Evolutionary conservation across 257 asterid species (phyloP).

Genomic region (Verbascum thapsus): DNA sequence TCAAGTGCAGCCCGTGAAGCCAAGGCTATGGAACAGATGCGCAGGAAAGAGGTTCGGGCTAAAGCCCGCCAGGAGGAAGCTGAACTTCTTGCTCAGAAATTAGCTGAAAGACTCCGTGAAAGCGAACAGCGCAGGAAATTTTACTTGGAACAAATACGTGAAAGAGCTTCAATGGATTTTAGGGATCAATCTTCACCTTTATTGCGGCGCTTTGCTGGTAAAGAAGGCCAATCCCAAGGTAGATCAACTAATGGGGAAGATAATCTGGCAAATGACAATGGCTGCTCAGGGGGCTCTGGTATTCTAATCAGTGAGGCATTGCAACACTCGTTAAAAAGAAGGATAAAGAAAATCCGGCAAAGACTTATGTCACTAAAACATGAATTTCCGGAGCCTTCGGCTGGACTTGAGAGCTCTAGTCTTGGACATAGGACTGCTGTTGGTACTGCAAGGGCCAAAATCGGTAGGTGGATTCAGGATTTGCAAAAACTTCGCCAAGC

Average conservation of each 20-base stretch:
- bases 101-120: slow-evolving; percentile 93
- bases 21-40: slow-evolving; percentile 85
- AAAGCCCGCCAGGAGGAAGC: slow-evolving; percentile 98
- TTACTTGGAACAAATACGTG: slow-evolving; percentile 96
- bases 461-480: slow-evolving; percentile 93
- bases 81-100: slow-evolving; percentile 93
- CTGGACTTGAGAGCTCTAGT: slow-evolving; percentile 73
- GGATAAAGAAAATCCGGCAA: slow-evolving; percentile 85
- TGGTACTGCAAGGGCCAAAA: slow-evolving; percentile 87
- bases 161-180: slow-evolving; percentile 97
- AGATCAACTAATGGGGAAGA: slow-evolving; percentile 66
- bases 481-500: slow-evolving; percentile 96
- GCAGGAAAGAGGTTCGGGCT: slow-evolving; percentile 91
- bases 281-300: slow-evolving; percentile 46
- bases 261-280: slow-evolving; percentile 48
- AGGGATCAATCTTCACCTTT: slow-evolving; percentile 98
- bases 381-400: slow-evolving; percentile 84
- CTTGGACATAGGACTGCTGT: slow-evolving; percentile 83
- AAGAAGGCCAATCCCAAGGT: slow-evolving; percentile 74
- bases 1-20: slow-evolving; percentile 99
- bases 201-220: slow-evolving; percentile 69
- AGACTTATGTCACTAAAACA: slow-evolving; percentile 91
- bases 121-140: slow-evolving; percentile 91
- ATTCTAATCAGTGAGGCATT: slow-evolving; percentile 48
- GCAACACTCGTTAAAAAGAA: slow-evolving; percentile 76